A percentile compares a stretch with the other conserved stretches of the same genome.
Evolutionary conservation across 2,329 filamentous ascomycete species (phyloP).

Genomic region (Atkinsonella hypoxylon): DNA sequence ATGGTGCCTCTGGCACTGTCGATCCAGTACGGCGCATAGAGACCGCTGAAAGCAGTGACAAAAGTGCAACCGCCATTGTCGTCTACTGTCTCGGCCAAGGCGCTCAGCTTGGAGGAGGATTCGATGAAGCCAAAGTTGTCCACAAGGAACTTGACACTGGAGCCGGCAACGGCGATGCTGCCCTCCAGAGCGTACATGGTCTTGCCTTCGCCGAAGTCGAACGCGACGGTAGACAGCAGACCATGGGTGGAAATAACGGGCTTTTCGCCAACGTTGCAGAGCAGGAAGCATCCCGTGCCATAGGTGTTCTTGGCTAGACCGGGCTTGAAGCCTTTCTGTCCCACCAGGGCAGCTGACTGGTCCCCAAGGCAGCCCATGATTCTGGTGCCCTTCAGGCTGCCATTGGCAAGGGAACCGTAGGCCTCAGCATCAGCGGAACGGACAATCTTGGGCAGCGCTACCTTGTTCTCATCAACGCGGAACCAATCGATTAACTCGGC

Average conservation of each 20-base stretch:
- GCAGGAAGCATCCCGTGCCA: conserved; percentile 72
- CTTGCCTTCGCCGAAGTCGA: conserved; percentile 56
- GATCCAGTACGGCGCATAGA: conserved; percentile 79
- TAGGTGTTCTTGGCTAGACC: conserved; percentile 79
- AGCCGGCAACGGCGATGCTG: conserved; percentile 65
- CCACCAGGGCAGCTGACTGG: conserved; percentile 70
- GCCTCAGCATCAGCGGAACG: conserved; percentile 57
- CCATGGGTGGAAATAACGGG: conserved; percentile 71
- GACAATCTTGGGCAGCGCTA: conserved; percentile 65
- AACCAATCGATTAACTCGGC: conserved; percentile 64
- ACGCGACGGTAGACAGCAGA: conserved; percentile 65
- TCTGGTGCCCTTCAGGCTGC: conserved; percentile 50
- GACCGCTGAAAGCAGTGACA: conserved; percentile 69
- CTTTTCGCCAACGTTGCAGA: conserved; percentile 72
- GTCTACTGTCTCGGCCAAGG: conserved; percentile 34
- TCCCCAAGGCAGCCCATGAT: conserved; percentile 74
- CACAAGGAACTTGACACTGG: conserved; percentile 58
- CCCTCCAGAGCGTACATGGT: conserved; percentile 67
- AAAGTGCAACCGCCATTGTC: conserved; percentile 68
- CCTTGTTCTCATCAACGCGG: conserved; percentile 54
- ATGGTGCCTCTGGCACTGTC: conserved; percentile 73
- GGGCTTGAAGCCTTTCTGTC: conserved; percentile 64
- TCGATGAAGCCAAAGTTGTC: conserved; percentile 46
- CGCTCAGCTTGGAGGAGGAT: conserved; percentile 31
- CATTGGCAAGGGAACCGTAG: conserved; percentile 52